A percentile compares a stretch with the other conserved stretches of the same genome.
These are phyloP conservation scores for Austroboletus festivus DNA, from an alignment of 768 basidiomycete genomes.

Conservation along the genomic window DNA sequence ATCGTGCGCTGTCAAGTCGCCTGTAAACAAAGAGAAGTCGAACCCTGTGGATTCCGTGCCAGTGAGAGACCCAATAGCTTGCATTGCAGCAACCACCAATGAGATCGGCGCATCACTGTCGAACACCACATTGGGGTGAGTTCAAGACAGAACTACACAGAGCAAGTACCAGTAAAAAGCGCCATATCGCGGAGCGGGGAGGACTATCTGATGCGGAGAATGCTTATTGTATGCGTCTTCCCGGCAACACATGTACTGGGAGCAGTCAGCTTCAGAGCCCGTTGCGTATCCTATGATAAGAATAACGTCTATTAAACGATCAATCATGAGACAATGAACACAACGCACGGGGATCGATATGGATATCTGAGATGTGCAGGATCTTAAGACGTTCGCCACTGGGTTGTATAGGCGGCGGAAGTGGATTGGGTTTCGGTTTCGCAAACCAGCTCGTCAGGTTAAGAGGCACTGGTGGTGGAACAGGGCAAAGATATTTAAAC, in stretches of 20 bases:
- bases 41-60: slow-evolving; percentile 57
- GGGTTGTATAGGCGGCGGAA: slow-evolving; percentile 38
- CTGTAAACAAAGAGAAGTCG: slow-evolving; percentile 63
- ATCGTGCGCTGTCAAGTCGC: slow-evolving; percentile 72
- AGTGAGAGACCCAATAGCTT: slow-evolving; percentile 61
- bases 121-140: neutral
- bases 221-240: slow-evolving; percentile 41
- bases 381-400: slow-evolving; percentile 46
- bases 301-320: neutral
- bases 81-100: slow-evolving; percentile 52
- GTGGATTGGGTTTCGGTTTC: slow-evolving; percentile 45
- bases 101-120: slow-evolving; percentile 57
- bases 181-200: slow-evolving; percentile 64
- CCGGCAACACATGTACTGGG: slow-evolving; percentile 59
- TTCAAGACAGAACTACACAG: too few relatives aligned
- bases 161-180: slow-evolving; percentile 19
- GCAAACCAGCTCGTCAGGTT: slow-evolving; percentile 46
- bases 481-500: slow-evolving; percentile 34
- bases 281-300: slow-evolving; percentile 51
- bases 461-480: slow-evolving; percentile 38
- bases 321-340: neutral
- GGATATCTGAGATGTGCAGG: slow-evolving; percentile 47
- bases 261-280: slow-evolving; percentile 65
- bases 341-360: slow-evolving; percentile 43
- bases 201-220: slow-evolving; percentile 45